Conservation (phyloP, 305 asterid genomes). For the Striga hermonthica region DNA sequence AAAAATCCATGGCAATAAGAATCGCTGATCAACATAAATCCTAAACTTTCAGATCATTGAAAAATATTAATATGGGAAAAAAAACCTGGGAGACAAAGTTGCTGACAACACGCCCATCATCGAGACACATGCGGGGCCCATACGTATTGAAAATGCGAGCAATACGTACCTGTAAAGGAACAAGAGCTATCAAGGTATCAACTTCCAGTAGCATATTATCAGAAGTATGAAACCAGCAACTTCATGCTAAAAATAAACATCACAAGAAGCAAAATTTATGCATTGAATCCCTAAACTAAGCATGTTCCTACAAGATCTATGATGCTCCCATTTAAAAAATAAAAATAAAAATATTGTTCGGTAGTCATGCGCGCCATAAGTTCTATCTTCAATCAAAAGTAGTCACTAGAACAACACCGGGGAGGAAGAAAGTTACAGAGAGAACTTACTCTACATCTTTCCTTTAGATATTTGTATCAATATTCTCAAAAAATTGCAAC, state of each 20-base stretch:
- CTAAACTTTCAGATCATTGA: not conserved
- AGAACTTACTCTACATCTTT: too few relatives aligned
- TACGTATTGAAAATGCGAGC: conserved; percentile 94
- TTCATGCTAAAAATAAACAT: conserved; percentile 1
- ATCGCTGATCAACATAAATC: conserved; percentile 8
- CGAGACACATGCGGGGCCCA: conserved; percentile 97
- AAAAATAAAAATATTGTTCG: too few relatives aligned
- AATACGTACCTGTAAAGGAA: conserved; percentile 65
- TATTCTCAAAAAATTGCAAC: too few relatives aligned
- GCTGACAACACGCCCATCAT: conserved; percentile 99
- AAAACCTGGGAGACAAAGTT: conserved; percentile 86
- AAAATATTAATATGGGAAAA: conserved; percentile 9
- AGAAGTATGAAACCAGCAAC: too few relatives aligned
- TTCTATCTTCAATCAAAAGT: too few relatives aligned
- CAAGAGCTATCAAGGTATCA: conserved; percentile 2
- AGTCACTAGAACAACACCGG: too few relatives aligned
- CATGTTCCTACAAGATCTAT: not conserved
- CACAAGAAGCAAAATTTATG: conserved; percentile 6
- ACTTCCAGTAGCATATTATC: too few relatives aligned
- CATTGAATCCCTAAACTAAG: not conserved
- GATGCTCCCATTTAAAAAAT: too few relatives aligned
- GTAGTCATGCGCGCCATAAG: too few relatives aligned
- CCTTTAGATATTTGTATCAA: too few relatives aligned
- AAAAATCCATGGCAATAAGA: conserved; percentile 11
- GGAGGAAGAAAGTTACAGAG: too few relatives aligned